Percentiles rank a stretch among this genome's conserved stretches.
phyloP scores from a whole-genome alignment of 441 rosid species.

The Jatropha podagrica region DNA sequence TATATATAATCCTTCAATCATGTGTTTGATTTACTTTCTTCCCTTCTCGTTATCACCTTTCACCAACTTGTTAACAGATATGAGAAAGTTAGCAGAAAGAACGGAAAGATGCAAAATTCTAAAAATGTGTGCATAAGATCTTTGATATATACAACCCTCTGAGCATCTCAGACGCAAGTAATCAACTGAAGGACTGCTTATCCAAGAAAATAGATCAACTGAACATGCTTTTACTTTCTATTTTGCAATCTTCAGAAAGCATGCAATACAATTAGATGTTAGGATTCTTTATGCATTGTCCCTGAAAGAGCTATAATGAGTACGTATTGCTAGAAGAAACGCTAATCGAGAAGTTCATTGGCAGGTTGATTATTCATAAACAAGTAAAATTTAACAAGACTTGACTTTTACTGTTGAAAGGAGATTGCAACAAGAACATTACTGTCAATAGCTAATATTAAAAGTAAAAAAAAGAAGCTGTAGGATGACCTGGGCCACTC shows the following conservation, averaged over 20 bases:
- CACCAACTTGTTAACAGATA: conserved; percentile 19
- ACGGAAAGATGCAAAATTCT: background rate
- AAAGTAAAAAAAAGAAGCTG: background rate
- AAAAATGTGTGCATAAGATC: background rate
- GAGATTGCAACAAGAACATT: background rate
- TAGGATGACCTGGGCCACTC: background rate
- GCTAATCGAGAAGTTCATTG: background rate
- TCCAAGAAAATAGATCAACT: background rate
- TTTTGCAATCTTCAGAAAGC: background rate
- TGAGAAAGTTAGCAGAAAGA: conserved; percentile 8
- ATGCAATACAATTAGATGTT: background rate
- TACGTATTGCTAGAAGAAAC: background rate
- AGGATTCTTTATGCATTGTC: background rate
- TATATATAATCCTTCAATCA: conserved; percentile 18
- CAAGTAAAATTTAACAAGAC: background rate
- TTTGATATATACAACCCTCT: background rate
- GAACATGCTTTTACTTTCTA: background rate
- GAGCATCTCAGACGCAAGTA: background rate
- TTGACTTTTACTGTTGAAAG: background rate
- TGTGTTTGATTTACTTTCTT: conserved; percentile 11
- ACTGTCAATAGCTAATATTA: background rate
- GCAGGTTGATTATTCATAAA: conserved; percentile 1
- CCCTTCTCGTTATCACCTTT: conserved; percentile 15
- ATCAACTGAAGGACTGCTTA: background rate
- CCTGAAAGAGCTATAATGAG: background rate